Base-by-base conservation (phyloP, 2,329 filamentous ascomycete species). In the Aspergillus novoparasiticus region DNA sequence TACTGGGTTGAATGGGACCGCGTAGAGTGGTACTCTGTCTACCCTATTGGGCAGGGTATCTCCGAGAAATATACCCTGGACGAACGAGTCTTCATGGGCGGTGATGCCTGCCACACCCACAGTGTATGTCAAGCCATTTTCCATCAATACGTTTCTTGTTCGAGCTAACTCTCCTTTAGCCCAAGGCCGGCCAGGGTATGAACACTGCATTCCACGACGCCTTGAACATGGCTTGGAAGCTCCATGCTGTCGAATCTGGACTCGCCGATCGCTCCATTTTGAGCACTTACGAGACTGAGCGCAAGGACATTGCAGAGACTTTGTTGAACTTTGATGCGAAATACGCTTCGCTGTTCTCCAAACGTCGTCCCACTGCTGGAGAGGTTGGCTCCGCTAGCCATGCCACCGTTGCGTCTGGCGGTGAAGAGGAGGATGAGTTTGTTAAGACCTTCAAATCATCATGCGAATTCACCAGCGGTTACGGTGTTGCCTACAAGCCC, bases 151-250 rank as follows among this genome's bases (percentile, higher is more conserved):
- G 9, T 30, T 51, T 51, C 48, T 16, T 16, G 4, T 23, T 23
- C 26, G 21, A 55, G 36, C 66, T 69, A 65, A 71, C 34, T 48
- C 23, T 32, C 58, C 26, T 61, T 23, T 73, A 81, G 60, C 87
- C 87, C 60, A 89, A 89, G 76, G 87, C 87, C 16, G 87, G 87
- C 19, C 87, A 89, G 71, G 87, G 87, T 62, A 89, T 86, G 84
- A 86, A 86, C 79, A 86, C 85, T 67, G 82, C 86, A 26, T 85
- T 86, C 78, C 77, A 84, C 55, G 82, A 84, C 71, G 93, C 93
- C 0, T 87, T 93, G 64, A 98, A 97, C 77, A 83, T 98, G 46
- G 94, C 94, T 9, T 98, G 94, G 94, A 98, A 98, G 82, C 91
- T 97, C 58, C 94, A 97, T 75, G 89, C 91, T 41, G 94, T 97